phyloP scores from a whole-genome alignment of 208 protist species.

The Trypanosoma melophagium region DNA sequence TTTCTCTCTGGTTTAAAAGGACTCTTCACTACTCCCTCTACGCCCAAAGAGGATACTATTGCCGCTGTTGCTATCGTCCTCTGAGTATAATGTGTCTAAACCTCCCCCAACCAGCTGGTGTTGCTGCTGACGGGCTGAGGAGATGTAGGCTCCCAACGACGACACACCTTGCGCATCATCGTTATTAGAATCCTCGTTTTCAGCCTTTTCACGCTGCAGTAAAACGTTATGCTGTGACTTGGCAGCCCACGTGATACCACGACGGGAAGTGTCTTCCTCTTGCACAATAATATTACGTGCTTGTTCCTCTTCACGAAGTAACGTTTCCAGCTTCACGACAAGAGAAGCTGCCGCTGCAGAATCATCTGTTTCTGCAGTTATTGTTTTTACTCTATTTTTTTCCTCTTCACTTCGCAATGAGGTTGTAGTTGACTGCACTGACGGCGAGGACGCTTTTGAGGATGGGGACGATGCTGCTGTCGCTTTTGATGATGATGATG shows the following conservation, averaged over 20 bases:
- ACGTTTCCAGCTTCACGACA: background rate
- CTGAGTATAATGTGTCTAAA: slow-evolving; percentile 2
- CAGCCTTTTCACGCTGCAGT: slow-evolving; percentile 23
- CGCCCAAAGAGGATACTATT: slow-evolving; percentile 26
- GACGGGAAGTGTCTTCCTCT: slow-evolving; percentile 40
- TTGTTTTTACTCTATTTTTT: background rate
- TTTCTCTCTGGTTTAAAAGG: slow-evolving; percentile 11
- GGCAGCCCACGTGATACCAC: slow-evolving; percentile 61
- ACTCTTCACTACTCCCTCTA: slow-evolving; percentile 26
- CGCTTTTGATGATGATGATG: no score
- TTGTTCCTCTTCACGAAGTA: slow-evolving; percentile 26
- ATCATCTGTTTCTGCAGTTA: background rate
- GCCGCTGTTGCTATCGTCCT: slow-evolving; percentile 28
- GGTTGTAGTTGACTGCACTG: no score
- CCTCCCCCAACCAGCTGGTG: background rate
- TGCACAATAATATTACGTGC: slow-evolving; percentile 30
- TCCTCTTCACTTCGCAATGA: background rate
- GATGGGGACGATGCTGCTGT: no score
- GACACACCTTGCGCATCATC: slow-evolving; percentile 3
- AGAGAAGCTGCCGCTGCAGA: background rate
- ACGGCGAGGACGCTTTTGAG: no score
- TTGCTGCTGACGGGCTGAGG: slow-evolving; percentile 3
- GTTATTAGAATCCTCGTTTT: background rate
- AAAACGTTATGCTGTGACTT: slow-evolving; percentile 46
- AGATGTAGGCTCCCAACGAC: slow-evolving; percentile 12